Base-by-base conservation (phyloP, 208 protist genomes). In the Trypanosoma avium region DNA sequence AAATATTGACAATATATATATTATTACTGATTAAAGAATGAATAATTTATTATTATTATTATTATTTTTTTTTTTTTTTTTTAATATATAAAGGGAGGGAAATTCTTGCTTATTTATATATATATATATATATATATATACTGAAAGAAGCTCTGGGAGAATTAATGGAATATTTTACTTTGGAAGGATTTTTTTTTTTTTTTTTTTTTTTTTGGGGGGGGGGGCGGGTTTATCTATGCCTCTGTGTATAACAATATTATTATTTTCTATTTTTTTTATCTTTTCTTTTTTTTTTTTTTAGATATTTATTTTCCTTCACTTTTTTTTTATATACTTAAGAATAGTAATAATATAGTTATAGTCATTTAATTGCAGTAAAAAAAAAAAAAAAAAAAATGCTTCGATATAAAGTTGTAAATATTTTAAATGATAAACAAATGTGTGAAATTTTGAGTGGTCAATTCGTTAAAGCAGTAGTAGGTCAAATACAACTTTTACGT, bases 401-500 rank as follows among this genome's bases (percentile, higher is more conserved):
- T 38, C 32, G 49, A 0, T 73, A 67, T 53, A 21, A 27, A 8
- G 59, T 67, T 19, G 33, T 26, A 46, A n/a, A 67, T 48, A 26
- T 66, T 27, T n/a, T 32, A 6, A 46, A 19, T 15, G 19, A 50
- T 38, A 33, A 47, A 22, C 67, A 67, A 27, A 47, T 15, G n/a
- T 62, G 30, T 67, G 43, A 67, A 48, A 30, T 67, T 29, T 8
- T 43, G 22, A 29, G 33, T 56, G 22, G 58, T 33, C 27, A 32
- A 26, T 38, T 40, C 4, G 36, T 63, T 12, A 40, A 40, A 0
- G 46, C 47, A n/a, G 40, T 71, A 19, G 38, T 80, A 2, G 81
- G 90, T 15, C 35, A 70, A 1, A 59, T 96, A 9, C 75, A 79
- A 13, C 61, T 96, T 10, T 55, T 91, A 29, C 84, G 90, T 21